Conservation (phyloP, 345 rosid genomes). For the Odontarrhena argentea region DNA sequence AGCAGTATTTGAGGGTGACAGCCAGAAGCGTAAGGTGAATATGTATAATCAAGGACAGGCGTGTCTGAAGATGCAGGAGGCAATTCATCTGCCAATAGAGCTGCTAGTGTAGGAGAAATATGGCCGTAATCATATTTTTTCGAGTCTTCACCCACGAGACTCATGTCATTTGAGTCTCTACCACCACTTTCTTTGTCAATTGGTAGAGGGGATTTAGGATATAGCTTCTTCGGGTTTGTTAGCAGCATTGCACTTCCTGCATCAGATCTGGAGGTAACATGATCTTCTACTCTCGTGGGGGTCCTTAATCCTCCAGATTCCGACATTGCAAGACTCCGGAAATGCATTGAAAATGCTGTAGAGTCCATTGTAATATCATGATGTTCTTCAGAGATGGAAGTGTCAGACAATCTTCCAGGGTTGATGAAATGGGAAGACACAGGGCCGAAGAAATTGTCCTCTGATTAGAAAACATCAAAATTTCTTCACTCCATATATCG, state of each 20-base stretch:
- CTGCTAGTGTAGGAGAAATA: slow-evolving; percentile 75
- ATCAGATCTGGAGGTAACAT: slow-evolving; percentile 45
- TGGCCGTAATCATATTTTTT: slow-evolving; percentile 64
- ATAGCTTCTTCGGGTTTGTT: slow-evolving; percentile 53
- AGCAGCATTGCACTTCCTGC: slow-evolving; percentile 65
- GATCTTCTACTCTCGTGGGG: slow-evolving; percentile 53
- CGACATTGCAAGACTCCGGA: slow-evolving; percentile 71
- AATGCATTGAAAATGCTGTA: slow-evolving; percentile 90
- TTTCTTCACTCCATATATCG: neutral
- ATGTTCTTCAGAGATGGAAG: slow-evolving; percentile 67
- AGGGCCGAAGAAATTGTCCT: slow-evolving; percentile 82
- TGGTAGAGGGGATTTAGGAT: slow-evolving; percentile 37
- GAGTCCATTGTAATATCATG: slow-evolving; percentile 94
- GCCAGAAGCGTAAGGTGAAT: slow-evolving; percentile 43
- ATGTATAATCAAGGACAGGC: slow-evolving; percentile 37
- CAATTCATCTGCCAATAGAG: slow-evolving; percentile 59
- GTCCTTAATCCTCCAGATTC: slow-evolving; percentile 66
- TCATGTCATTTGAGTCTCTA: slow-evolving; percentile 83
- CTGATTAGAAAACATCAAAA: slow-evolving; percentile 43
- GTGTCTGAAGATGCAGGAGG: slow-evolving; percentile 38
- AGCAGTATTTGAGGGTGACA: slow-evolving; percentile 34
- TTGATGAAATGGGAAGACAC: slow-evolving; percentile 81
- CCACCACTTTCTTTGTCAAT: slow-evolving; percentile 57
- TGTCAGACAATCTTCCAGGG: slow-evolving; percentile 66
- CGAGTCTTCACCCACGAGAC: slow-evolving; percentile 69